Percentiles rank a stretch among this genome's conserved stretches.
These are phyloP conservation scores for Arxiozyma slooffiae DNA, from an alignment of 1,139 yeast species.

Conservation along the genomic window DNA sequence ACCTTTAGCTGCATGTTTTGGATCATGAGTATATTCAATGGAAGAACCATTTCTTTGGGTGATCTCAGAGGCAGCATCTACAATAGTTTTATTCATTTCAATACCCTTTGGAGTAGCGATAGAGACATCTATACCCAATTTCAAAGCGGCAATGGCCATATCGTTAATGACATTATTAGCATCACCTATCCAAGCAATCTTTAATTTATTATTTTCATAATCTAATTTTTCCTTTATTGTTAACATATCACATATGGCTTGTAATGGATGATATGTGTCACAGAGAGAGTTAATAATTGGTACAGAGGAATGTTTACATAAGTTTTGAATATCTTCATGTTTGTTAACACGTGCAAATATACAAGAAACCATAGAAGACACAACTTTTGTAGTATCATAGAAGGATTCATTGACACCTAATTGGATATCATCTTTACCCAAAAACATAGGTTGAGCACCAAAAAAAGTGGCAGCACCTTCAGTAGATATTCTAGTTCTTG, in stretches of 20 bases:
- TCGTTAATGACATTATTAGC: conserved; percentile 93
- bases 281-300: conserved; percentile 92
- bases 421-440: conserved; percentile 94
- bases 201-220: conserved; percentile 36
- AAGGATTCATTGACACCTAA: conserved; percentile 87
- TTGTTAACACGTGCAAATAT: conserved; percentile 90
- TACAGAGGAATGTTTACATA: conserved; percentile 66
- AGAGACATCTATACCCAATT: conserved; percentile 72
- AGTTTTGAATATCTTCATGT: conserved; percentile 70
- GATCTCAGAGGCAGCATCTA: conserved; percentile 44
- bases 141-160: conserved; percentile 80
- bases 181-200: conserved; percentile 93
- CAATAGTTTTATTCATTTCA: conserved; percentile 51
- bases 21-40: conserved; percentile 62
- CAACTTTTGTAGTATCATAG: conserved; percentile 78
- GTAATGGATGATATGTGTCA: conserved; percentile 88
- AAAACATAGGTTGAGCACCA: conserved; percentile 94
- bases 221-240: conserved; percentile 77
- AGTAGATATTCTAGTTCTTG: conserved; percentile 86
- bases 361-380: conserved; percentile 91
- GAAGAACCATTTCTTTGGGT: conserved; percentile 45
- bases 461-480: conserved; percentile 92
- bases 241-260: conserved; percentile 83
- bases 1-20: conserved; percentile 55
- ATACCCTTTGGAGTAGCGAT: conserved; percentile 76